phyloP scores from a whole-genome alignment of 345 rosid genomes.

The Psidium friedrichsthalianum region DNA sequence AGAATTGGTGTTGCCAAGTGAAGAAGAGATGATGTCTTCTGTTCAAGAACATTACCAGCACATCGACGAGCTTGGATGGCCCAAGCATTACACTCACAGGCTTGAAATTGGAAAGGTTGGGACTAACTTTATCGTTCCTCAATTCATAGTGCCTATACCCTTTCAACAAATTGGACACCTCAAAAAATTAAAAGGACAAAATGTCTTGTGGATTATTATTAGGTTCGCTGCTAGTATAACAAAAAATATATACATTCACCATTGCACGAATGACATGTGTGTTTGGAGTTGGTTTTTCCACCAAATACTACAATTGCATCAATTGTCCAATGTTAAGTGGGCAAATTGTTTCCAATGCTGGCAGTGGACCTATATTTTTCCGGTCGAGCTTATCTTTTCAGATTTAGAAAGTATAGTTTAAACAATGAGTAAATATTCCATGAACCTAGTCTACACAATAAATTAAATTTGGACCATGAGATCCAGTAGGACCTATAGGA shows the following conservation, averaged over 20 bases:
- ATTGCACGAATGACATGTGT: neutral
- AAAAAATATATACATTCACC: neutral
- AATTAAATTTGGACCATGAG: neutral
- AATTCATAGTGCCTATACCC: neutral
- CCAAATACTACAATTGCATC: neutral
- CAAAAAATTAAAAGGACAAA: neutral
- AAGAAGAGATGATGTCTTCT: constrained; percentile 7
- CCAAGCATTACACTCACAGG: constrained; percentile 5
- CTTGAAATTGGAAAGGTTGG: neutral
- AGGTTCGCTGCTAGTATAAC: neutral
- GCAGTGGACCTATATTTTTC: neutral
- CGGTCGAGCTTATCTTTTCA: neutral
- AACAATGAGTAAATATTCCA: neutral
- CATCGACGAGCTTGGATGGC: constrained; percentile 1
- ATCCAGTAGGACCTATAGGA: neutral
- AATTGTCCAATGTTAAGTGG: neutral
- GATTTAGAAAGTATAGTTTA: neutral
- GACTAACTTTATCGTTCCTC: neutral
- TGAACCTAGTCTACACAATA: neutral
- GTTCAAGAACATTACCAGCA: neutral
- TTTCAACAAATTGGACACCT: neutral
- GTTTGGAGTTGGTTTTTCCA: neutral
- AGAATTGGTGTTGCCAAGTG: constrained; percentile 3
- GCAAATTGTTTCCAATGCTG: neutral
- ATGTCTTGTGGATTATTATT: neutral